Evolutionary conservation across 2,329 filamentous ascomycete genomes (phyloP).

Genomic region (Immersiporthe knoxdaviesiana): DNA sequence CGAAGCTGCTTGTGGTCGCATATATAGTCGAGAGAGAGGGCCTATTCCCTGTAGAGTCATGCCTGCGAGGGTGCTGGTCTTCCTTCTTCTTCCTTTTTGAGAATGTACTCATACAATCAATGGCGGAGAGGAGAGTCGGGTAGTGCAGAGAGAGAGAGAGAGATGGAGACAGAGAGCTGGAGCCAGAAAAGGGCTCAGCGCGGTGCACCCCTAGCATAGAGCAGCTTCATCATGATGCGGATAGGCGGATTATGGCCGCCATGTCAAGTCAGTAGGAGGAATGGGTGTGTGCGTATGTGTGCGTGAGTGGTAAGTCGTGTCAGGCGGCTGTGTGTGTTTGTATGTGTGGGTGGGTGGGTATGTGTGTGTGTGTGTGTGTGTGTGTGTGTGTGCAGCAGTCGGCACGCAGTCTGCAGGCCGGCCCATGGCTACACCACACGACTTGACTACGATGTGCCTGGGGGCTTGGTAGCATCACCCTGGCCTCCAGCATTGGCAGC

Average conservation of each 20-base stretch:
- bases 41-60: slow-evolving; percentile 6
- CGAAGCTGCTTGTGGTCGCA: slow-evolving; percentile 17
- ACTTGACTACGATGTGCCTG: slow-evolving; percentile 28
- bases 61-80: slow-evolving; percentile 8
- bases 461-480: slow-evolving; percentile 31
- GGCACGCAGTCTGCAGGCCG: slow-evolving; percentile 25
- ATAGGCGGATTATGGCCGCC: slow-evolving; percentile 27
- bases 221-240: slow-evolving; percentile 28
- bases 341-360: neutral
- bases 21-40: slow-evolving; percentile 18
- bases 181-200: slow-evolving; percentile 21
- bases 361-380: slow-evolving; percentile 7
- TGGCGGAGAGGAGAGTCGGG: slow-evolving; percentile 23
- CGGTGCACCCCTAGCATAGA: slow-evolving; percentile 22
- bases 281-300: slow-evolving; percentile 8
- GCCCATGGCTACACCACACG: slow-evolving; percentile 19
- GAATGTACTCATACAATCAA: slow-evolving; percentile 26
- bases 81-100: slow-evolving; percentile 1
- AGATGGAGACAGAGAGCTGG: slow-evolving; percentile 6
- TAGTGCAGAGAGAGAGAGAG: slow-evolving; percentile 8
- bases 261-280: slow-evolving; percentile 26
- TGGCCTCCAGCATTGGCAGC: slow-evolving; percentile 33
- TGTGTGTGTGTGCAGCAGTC: slow-evolving; percentile 19
- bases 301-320: slow-evolving; percentile 21
- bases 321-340: slow-evolving; percentile 18